Evolutionary conservation across 169 alveolate species (phyloP).

Genomic region (Condylostoma magnum): DNA sequence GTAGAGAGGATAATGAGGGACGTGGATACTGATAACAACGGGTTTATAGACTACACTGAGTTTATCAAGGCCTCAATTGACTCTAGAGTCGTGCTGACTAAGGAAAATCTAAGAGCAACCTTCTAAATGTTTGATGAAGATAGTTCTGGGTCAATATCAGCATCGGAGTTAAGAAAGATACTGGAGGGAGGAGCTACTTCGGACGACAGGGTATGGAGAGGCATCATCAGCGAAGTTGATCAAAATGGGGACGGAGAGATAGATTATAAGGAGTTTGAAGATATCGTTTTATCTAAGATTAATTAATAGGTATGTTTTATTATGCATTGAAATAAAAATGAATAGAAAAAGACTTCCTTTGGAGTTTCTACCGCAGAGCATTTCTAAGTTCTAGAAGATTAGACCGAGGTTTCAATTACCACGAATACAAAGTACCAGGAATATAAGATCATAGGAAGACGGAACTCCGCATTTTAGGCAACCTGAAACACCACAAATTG

Average conservation of each 20-base stretch:
- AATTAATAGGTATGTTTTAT: too few relatives aligned
- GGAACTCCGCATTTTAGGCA: too few relatives aligned
- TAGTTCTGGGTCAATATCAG: conserved; percentile 65
- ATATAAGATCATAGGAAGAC: too few relatives aligned
- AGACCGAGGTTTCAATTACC: too few relatives aligned
- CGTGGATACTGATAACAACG: conserved; percentile 77
- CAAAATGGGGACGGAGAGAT: conserved; percentile 65
- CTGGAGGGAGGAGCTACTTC: conserved; percentile 41
- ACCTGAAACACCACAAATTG: too few relatives aligned
- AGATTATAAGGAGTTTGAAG: conserved; percentile 16
- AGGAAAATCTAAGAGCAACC: conserved; percentile 61
- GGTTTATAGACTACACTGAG: conserved; percentile 77
- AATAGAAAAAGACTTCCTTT: too few relatives aligned
- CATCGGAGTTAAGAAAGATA: conserved; percentile 60
- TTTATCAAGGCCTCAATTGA: conserved; percentile 68
- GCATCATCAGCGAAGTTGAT: conserved; percentile 64
- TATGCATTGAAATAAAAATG: too few relatives aligned
- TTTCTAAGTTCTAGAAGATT: too few relatives aligned
- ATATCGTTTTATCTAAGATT: background rate
- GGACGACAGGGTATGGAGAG: conserved; percentile 58
- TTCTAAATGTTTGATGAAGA: conserved; percentile 76
- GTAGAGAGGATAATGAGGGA: conserved; percentile 72
- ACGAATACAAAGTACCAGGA: too few relatives aligned
- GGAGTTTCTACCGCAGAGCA: too few relatives aligned
- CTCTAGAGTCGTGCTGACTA: conserved; percentile 44